Conservation (phyloP, 345 rosid species). For the Populus pruinosa region DNA sequence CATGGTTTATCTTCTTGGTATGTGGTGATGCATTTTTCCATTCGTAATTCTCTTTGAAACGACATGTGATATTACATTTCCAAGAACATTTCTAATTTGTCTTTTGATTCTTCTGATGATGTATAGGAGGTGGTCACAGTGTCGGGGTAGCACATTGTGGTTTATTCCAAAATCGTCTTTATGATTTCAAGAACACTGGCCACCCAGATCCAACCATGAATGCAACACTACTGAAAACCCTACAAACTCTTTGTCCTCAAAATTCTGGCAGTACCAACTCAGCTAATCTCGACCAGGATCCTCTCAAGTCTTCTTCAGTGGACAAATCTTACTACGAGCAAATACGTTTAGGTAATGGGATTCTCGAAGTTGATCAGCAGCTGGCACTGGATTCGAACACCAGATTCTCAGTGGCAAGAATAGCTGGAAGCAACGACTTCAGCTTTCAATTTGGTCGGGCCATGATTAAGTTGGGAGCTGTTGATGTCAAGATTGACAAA, state of each 20-base stretch:
- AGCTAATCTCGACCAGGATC: constrained; percentile 46
- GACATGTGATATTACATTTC: not conserved
- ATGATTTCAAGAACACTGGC: constrained; percentile 42
- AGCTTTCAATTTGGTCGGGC: constrained; percentile 40
- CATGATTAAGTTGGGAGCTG: constrained; percentile 52
- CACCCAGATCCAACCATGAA: constrained; percentile 58
- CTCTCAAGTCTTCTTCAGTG: constrained; percentile 25
- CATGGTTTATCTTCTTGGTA: constrained; percentile 58
- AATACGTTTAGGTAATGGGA: constrained; percentile 24
- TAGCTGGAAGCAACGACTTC: constrained; percentile 38
- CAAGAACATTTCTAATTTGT: not conserved
- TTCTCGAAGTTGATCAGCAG: constrained; percentile 52
- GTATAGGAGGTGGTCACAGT: constrained; percentile 56
- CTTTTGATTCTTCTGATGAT: not conserved
- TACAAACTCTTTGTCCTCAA: constrained; percentile 22
- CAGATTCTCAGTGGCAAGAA: constrained; percentile 17
- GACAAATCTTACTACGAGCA: constrained; percentile 58
- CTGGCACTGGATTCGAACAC: constrained; percentile 37
- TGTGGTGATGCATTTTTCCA: not conserved
- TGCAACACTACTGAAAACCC: constrained; percentile 21
- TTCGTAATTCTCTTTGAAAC: not conserved
- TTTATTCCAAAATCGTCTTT: constrained; percentile 50
- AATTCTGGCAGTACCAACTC: constrained; percentile 1
- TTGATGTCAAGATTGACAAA: constrained; percentile 15
- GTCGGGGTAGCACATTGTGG: constrained; percentile 53